Evolutionary conservation across 352 stramenopile genomes (phyloP).

Genomic region (Peronosclerospora sorghi): DNA sequence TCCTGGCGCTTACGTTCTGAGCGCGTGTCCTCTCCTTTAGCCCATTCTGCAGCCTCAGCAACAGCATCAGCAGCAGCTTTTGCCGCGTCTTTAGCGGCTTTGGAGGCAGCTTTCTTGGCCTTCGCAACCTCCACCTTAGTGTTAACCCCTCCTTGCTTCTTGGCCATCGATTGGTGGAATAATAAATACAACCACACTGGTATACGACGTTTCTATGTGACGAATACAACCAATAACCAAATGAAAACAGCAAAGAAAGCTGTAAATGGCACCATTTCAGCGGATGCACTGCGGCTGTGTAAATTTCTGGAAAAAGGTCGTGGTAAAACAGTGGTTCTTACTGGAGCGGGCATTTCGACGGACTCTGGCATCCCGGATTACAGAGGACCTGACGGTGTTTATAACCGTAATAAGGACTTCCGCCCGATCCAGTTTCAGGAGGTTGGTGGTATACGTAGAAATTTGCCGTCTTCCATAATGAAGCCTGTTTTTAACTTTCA

Average conservation of each 20-base stretch:
- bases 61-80: constrained; percentile 32
- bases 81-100: constrained; percentile 46
- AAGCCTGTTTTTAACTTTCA: neutral
- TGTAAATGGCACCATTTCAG: neutral
- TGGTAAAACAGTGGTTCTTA: constrained; percentile 74
- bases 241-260: constrained; percentile 7
- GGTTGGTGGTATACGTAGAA: constrained; percentile 36
- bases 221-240: neutral
- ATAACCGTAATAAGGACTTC: constrained; percentile 88
- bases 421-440: constrained; percentile 95
- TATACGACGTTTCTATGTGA: neutral
- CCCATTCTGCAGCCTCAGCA: constrained; percentile 41
- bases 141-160: constrained; percentile 49
- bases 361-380: constrained; percentile 97
- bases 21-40: constrained; percentile 40
- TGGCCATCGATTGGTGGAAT: constrained; percentile 29
- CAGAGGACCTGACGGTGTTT: constrained; percentile 89
- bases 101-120: constrained; percentile 48
- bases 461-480: neutral
- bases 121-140: constrained; percentile 69
- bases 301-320: constrained; percentile 42
- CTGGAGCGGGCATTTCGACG: constrained; percentile 93
- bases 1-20: constrained; percentile 33
- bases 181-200: no score
- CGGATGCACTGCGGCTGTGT: constrained; percentile 29